These are phyloP conservation scores for Cucumis cinereus DNA, from an alignment of 306 rosid species.

Conservation along the genomic window DNA sequence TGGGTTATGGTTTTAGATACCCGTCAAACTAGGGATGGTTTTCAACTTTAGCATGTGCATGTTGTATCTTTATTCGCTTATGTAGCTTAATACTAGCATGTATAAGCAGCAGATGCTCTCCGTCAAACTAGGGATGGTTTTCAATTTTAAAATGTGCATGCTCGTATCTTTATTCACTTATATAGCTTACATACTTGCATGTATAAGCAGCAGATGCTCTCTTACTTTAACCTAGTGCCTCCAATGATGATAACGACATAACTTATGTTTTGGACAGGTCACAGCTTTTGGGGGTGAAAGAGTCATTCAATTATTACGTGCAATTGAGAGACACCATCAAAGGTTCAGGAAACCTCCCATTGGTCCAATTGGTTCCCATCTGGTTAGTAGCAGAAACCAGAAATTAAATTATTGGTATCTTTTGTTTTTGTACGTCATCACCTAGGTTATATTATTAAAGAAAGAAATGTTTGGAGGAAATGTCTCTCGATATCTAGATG, in stretches of 20 bases:
- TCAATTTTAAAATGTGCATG: background rate
- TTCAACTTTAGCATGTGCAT: background rate
- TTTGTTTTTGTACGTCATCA: background rate
- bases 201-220: background rate
- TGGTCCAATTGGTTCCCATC: slow-evolving; percentile 85
- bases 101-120: background rate
- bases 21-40: background rate
- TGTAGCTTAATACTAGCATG: background rate
- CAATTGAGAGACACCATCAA: slow-evolving; percentile 41
- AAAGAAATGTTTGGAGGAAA: slow-evolving; percentile 1
- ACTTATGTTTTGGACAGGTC: slow-evolving; percentile 31
- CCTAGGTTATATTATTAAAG: background rate
- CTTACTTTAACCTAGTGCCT: background rate
- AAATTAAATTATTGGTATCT: background rate
- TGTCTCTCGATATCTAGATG: background rate
- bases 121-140: background rate
- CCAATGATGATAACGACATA: background rate
- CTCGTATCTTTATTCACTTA: background rate
- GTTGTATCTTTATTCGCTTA: background rate
- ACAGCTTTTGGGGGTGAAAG: slow-evolving; percentile 71
- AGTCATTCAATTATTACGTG: slow-evolving; percentile 44
- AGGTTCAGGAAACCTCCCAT: slow-evolving; percentile 68
- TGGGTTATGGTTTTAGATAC: slow-evolving; percentile 6
- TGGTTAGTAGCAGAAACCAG: slow-evolving; percentile 35
- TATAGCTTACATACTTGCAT: background rate